A percentile compares a stretch with the other conserved stretches of the same genome.
phyloP scores from a whole-genome alignment of 2,329 filamentous ascomycete genomes.

The Stachybotrys echinatus region DNA sequence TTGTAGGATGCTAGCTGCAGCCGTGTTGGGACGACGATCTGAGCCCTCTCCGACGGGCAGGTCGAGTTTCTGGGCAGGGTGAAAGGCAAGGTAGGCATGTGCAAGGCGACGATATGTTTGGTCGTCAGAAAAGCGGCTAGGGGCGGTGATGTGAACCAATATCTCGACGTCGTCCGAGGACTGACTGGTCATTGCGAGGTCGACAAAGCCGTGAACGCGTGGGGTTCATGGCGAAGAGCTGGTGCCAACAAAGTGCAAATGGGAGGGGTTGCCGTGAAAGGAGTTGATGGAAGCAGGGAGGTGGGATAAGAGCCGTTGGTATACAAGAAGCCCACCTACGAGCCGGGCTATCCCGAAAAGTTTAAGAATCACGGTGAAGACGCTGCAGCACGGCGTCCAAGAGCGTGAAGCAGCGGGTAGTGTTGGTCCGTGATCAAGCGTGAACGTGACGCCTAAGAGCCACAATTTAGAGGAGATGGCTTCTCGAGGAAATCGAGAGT shows the following conservation, averaged over 20 bases:
- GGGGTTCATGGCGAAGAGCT: slow-evolving; percentile 15
- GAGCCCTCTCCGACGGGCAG: background rate
- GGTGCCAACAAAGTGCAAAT: background rate
- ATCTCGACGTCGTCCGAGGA: slow-evolving; percentile 39
- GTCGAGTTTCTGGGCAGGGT: slow-evolving; percentile 17
- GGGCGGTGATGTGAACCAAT: slow-evolving; percentile 50
- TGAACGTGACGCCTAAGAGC: too few species aligned
- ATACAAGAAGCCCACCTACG: too few species aligned
- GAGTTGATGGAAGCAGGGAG: background rate
- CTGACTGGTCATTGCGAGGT: slow-evolving; percentile 17
- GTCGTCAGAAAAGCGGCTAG: slow-evolving; percentile 43
- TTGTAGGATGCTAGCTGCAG: background rate
- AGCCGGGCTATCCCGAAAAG: too few species aligned
- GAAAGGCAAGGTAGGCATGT: slow-evolving; percentile 44
- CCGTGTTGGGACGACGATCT: background rate
- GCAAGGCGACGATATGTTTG: slow-evolving; percentile 43
- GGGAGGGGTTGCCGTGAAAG: background rate
- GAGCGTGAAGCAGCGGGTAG: too few species aligned
- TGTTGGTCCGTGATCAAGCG: too few species aligned
- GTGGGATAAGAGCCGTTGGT: too few species aligned
- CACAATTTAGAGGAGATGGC: too few species aligned
- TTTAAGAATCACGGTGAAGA: too few species aligned
- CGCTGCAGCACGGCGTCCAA: too few species aligned
- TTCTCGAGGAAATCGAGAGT: too few species aligned
- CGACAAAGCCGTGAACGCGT: background rate